Conservation (phyloP, 805 yeast genomes). For the Barnettozyma wickerhamii region DNA sequence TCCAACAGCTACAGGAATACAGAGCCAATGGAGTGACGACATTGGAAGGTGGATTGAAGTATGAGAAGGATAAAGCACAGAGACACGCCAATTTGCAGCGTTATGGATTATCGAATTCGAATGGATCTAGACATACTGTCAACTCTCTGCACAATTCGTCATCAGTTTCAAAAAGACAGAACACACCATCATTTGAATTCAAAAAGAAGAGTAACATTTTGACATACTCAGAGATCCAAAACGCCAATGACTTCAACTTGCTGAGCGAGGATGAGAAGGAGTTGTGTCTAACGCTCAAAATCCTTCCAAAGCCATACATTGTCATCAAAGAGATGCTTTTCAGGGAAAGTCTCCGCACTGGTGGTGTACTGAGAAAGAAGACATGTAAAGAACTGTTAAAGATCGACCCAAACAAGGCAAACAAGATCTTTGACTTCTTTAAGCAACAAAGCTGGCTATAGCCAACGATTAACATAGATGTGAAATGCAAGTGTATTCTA, state of each 20-base stretch:
- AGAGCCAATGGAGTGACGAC: constrained; percentile 84
- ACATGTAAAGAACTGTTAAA: constrained; percentile 80
- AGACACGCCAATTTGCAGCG: constrained; percentile 61
- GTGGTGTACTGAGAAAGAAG: constrained; percentile 78
- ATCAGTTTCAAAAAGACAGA: constrained; percentile 15
- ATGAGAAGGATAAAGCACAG: constrained; percentile 80
- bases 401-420: constrained; percentile 82
- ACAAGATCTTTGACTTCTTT: constrained; percentile 87
- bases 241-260: constrained; percentile 77
- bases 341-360: constrained; percentile 79
- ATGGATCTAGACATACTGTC: constrained; percentile 31
- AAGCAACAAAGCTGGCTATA: constrained; percentile 84
- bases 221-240: constrained; percentile 63
- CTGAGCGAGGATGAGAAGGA: constrained; percentile 85
- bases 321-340: constrained; percentile 88
- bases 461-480: background rate
- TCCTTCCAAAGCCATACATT: constrained; percentile 88
- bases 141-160: constrained; percentile 26
- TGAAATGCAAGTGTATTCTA: background rate
- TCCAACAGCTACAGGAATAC: constrained; percentile 91
- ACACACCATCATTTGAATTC: constrained; percentile 16
- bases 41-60: constrained; percentile 75
- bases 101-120: constrained; percentile 29
- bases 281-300: constrained; percentile 76
- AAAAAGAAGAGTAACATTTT: constrained; percentile 35